Conservation (phyloP, 208 protist species). For the Trypanosoma lewisi region DNA sequence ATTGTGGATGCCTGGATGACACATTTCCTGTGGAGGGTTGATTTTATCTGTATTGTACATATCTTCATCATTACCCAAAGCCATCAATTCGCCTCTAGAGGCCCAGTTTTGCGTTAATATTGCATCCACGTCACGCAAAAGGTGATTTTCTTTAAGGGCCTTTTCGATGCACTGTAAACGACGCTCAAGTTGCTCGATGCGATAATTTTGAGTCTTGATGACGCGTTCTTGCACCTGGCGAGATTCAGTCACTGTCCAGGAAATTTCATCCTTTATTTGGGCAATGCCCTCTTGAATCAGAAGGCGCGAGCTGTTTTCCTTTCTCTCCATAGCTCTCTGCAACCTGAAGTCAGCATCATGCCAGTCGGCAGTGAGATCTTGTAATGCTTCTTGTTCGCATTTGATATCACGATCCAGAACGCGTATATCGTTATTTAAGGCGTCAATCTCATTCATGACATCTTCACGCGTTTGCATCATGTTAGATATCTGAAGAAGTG, state of each 20-base stretch:
- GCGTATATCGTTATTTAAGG: slow-evolving; percentile 79
- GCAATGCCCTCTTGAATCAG: slow-evolving; percentile 59
- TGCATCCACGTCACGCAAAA: slow-evolving; percentile 53
- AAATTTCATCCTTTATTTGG: slow-evolving; percentile 49
- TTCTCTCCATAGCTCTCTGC: slow-evolving; percentile 32
- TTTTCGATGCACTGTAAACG: slow-evolving; percentile 61
- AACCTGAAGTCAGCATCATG: slow-evolving; percentile 51
- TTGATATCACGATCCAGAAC: slow-evolving; percentile 64
- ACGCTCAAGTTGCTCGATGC: slow-evolving; percentile 70
- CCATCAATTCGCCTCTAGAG: slow-evolving; percentile 38
- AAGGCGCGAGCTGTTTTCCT: slow-evolving; percentile 38
- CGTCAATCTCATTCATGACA: slow-evolving; percentile 65
- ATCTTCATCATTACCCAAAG: slow-evolving; percentile 35
- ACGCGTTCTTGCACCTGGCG: slow-evolving; percentile 76
- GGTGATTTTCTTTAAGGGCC: slow-evolving; percentile 58
- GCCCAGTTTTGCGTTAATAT: slow-evolving; percentile 62
- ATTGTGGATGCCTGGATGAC: slow-evolving; percentile 85
- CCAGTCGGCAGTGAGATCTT: slow-evolving; percentile 44
- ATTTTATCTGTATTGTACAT: slow-evolving; percentile 83
- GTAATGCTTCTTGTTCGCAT: slow-evolving; percentile 48
- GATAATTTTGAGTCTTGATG: slow-evolving; percentile 88
- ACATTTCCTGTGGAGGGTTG: slow-evolving; percentile 79
- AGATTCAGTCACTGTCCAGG: slow-evolving; percentile 50
- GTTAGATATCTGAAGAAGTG: slow-evolving; percentile 41
- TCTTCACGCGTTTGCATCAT: slow-evolving; percentile 44